Evolutionary conservation across 108 stramenopile genomes (phyloP), one percentile per base, ranked within the genome.

Genomic region (Cyclotella sp.): DNA sequence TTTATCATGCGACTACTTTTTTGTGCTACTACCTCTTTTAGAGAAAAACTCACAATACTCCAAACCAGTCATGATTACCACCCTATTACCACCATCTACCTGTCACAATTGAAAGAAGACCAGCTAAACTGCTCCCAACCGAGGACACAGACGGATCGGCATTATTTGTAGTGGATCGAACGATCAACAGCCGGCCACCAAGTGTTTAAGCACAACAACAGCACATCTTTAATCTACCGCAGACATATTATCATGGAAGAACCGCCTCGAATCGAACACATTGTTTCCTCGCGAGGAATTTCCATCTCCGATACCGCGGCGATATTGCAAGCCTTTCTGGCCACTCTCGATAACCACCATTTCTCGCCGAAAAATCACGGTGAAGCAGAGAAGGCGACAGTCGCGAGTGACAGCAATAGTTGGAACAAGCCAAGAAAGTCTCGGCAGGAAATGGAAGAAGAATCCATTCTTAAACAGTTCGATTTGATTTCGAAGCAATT

Each of bases 161-260:
- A n/a, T n/a, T n/a, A n/a, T n/a, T n/a, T n/a, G n/a, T n/a, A n/a
- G n/a, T n/a, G n/a, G n/a, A n/a, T n/a, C n/a, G n/a, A n/a, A n/a
- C n/a, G n/a, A n/a, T n/a, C n/a, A n/a, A n/a, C n/a, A n/a, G n/a
- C n/a, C n/a, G n/a, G n/a, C n/a, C n/a, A n/a, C n/a, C n/a, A n/a
- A n/a, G n/a, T n/a, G n/a, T n/a, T n/a, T n/a, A n/a, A n/a, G n/a
- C n/a, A n/a, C n/a, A n/a, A n/a, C n/a, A 34, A 34, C 34, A 34
- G 34, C 34, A 34, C 34, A 34, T 34, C 34, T 34, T 34, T 5
- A 34, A 34, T 5, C 34, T 34, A 34, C 34, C 34, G 34, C 6
- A n/a, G n/a, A 64, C 6, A 44, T 53, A 53, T 22, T 21, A 63
- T n/a, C 45, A 82, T 82, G 81, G 81, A 82, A 72, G 81, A 82